These are phyloP conservation scores for Cercospora sp. DNA, from an alignment of 2,329 filamentous ascomycete species.

Conservation along the genomic window DNA sequence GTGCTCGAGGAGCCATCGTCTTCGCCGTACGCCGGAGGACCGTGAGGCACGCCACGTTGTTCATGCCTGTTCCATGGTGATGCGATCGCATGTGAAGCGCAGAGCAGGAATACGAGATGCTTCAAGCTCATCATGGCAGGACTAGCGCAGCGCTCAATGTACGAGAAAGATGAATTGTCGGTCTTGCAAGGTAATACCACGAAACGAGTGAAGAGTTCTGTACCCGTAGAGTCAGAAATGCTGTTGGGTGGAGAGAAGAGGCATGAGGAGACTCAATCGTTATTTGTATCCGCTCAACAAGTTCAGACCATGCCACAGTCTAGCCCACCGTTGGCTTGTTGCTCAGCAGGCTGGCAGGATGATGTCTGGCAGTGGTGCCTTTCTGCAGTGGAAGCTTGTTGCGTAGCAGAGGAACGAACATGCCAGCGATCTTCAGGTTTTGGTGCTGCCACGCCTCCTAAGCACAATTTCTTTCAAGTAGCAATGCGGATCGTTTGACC, in stretches of 20 bases:
- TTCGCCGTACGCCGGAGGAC: background rate
- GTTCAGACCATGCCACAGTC: background rate
- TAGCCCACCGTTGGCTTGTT: background rate
- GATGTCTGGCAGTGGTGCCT: background rate
- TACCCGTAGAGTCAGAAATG: background rate
- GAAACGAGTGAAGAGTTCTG: background rate
- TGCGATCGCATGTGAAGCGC: background rate
- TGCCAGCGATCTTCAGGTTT: background rate
- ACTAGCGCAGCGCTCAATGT: background rate
- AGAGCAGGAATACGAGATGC: background rate
- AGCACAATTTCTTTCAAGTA: background rate
- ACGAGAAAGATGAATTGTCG: background rate
- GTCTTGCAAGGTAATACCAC: background rate
- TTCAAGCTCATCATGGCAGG: background rate
- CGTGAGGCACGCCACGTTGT: background rate
- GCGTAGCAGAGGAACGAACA: background rate
- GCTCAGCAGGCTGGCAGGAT: background rate
- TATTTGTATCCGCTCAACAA: background rate
- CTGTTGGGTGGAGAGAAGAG: background rate
- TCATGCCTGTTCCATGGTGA: conserved; percentile 3
- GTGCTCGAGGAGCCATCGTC: background rate
- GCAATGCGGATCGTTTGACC: background rate
- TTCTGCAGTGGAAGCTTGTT: background rate
- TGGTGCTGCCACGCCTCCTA: background rate
- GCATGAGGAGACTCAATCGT: background rate